Evolutionary conservation across 257 asterid species (phyloP), one percentile per base, ranked within the genome.

Genomic region (Solanum bukasovii): DNA sequence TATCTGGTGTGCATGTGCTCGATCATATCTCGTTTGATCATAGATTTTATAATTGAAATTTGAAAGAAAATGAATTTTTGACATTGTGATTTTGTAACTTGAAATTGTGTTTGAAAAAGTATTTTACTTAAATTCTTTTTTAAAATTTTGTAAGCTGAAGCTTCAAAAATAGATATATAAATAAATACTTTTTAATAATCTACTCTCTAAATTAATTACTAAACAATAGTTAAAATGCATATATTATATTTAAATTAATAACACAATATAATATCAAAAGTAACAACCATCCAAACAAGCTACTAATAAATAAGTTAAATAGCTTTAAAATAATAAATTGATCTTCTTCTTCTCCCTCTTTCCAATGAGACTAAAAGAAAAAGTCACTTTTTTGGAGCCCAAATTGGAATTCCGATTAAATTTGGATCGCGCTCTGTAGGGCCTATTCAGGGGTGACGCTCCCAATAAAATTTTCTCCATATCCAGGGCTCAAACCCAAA

Each of bases 401-500:
- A 46, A 4, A 46, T 46, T 46, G 6, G 6, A 46, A 6, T 46
- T 0, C 18, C 2, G 18, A 46, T 46, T 49, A 49, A 14, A 49
- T 49, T 49, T 0, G 3, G 0, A 49, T 13, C 7, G 3, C 1
- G 21, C 21, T 4, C 0, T 1, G 2, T 52, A 52, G 4, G n/a
- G 4, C 0, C 9, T 52, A 18, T 52, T 52, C 1, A 0, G 1
- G 3, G 10, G 4, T 52, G 23, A 52, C 4, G 10, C n/a, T 52
- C 1, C 4, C 9, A 18, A 18, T 0, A 18, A 52, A 6, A 6
- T 52, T 49, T 46, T 46, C 59, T 46, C 7, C n/a, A 18, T 56
- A 56, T 56, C 1, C 2, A 20, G 4, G 4, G 0, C 4, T 56
- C 2, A 3, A 56, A 56, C 0, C 2, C 0, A 0, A 56, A 0